Percentiles rank a stretch among this genome's conserved stretches.
Conservation (phyloP, 148 eudicot species). For the Chenopodium berlandieri region DNA sequence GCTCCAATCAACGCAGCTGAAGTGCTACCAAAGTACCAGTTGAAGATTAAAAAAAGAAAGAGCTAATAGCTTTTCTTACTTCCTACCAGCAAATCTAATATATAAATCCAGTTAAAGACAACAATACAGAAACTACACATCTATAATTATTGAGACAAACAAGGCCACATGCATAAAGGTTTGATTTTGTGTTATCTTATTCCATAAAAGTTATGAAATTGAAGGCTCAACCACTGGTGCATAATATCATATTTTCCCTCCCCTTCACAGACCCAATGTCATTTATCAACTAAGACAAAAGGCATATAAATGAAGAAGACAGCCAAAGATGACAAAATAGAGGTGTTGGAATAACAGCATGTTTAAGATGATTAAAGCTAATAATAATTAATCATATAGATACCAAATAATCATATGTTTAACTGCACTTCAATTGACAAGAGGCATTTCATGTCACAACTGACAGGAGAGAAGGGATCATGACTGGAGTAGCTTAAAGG, state of each 20-base stretch:
- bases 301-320: neutral
- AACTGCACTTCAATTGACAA: neutral
- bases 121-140: neutral
- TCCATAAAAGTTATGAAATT: neutral
- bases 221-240: slow-evolving; percentile 1
- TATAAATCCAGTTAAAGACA: neutral
- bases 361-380: neutral
- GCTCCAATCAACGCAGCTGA: neutral
- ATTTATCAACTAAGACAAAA: neutral
- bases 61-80: neutral
- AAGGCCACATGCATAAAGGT: neutral
- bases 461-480: neutral
- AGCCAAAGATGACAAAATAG: neutral
- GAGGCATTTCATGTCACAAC: neutral
- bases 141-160: neutral
- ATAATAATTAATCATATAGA: neutral
- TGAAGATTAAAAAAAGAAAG: neutral
- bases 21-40: neutral
- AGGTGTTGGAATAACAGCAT: neutral
- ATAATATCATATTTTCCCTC: neutral
- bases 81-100: neutral
- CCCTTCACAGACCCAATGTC: neutral
- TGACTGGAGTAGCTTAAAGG: neutral
- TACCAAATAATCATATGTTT: neutral
- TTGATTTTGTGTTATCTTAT: neutral